A percentile compares a stretch with the other conserved stretches of the same genome.
These are phyloP conservation scores for Tieghemostelium lacteum DNA, from an alignment of 78 protist genomes.

Conservation along the genomic window DNA sequence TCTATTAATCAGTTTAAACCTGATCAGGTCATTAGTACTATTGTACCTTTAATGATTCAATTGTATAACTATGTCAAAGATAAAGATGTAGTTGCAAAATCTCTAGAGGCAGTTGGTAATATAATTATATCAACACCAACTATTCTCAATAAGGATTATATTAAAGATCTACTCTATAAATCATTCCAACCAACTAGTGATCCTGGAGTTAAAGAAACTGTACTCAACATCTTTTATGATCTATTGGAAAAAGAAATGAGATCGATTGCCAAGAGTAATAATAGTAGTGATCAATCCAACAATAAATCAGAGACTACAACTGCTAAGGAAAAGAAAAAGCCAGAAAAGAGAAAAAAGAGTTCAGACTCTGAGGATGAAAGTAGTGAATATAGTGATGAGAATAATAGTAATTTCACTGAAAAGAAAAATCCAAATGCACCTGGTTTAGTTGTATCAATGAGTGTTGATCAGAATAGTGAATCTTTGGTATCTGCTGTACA, in stretches of 20 bases:
- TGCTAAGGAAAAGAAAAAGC: not conserved
- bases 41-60: not conserved
- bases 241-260: conserved; percentile 52
- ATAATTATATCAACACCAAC: conserved; percentile 42
- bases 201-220: conserved; percentile 21
- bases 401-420: not conserved
- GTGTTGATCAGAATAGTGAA: conserved; percentile 8
- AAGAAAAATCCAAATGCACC: not conserved
- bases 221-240: conserved; percentile 9
- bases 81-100: conserved; percentile 28
- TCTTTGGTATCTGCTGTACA: conserved; percentile 61
- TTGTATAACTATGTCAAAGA: conserved; percentile 18
- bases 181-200: conserved; percentile 3
- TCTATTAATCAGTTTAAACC: not conserved
- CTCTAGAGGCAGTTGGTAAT: conserved; percentile 67
- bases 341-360: not conserved
- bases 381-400: not conserved
- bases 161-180: conserved; percentile 15
- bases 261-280: not conserved
- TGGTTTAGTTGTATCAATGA: conserved; percentile 8
- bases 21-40: not conserved
- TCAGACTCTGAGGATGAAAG: not conserved
- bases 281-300: not conserved
- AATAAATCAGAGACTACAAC: not conserved
- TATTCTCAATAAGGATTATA: conserved; percentile 15